Base-by-base conservation (phyloP, 257 asterid species). In the Capsicum baccatum region DNA sequence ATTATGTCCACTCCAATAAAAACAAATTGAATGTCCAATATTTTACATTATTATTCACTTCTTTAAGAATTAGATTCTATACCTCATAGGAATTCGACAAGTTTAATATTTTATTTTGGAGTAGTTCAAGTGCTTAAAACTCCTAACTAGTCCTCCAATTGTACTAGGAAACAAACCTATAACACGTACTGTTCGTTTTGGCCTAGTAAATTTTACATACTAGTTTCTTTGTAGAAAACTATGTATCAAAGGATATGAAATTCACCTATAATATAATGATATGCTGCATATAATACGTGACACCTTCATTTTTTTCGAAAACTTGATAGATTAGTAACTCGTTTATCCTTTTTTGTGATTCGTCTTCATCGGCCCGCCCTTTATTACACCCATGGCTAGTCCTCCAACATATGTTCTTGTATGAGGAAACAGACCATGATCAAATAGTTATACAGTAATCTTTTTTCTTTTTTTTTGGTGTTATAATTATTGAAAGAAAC, bases 1-100 rank as follows among this genome's bases (percentile, higher is more conserved):
- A 86, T 39, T 69, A 59, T 58, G 78, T 83, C 73, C 11, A 74
- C 58, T 68, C 13, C 74, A 82, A 54, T 17, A 42, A 7, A 76
- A 76, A 76, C 63, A 76, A 76, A 76, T 26, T 21, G 26, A 52
- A 76, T 76, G 48, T 17, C 59, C 21, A 15, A 26, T 76, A 76
- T 26, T 54, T 76, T 52, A 76, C 68, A 19, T 50, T 76, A 52
- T 13, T 52, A 76, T 50, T 76, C 81, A 19, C 81, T 76, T 76
- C 47, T 76, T 21, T 76, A 76, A 52, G 63, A 35, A 14, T 52
- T 54, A 52, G 81, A 76, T 76, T 52, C 81, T 26, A 63, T 14
- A 76, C 26, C 48, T 54, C 15, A 35, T 76, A 54, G 48, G 47
- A 76, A 76, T 48, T 13, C 3, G 64, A 76, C 81, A 52, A 76